Base-by-base conservation (phyloP, 139 green algal species). In the Coelastrella sp. region DNA sequence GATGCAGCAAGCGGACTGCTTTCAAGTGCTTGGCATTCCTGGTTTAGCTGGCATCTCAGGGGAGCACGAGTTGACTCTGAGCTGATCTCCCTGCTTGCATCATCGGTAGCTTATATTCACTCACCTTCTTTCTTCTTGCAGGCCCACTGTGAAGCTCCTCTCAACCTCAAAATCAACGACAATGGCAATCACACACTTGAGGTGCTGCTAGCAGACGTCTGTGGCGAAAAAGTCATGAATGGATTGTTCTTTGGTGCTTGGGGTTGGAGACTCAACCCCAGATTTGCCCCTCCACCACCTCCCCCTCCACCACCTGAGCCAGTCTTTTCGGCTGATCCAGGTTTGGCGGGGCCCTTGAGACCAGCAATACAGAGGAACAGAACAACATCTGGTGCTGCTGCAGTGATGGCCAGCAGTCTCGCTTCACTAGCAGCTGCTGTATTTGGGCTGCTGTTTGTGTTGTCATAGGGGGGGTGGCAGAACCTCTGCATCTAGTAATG, bases 141-240 rank as follows among this genome's bases (percentile, higher is more conserved):
- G 75, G 27, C 82, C 38, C 82, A 87, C 71, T 87, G 82, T 59
- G 82, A 82, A 40, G 73, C 64, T 30, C 82, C 82, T 13, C 41
- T 87, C 17, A 87, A 81, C 59, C 82, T 87, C 30, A 48, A 64
- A 27, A 71, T 87, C 3, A 38, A 38, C 5, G 82, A 87, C 59
- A 75, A 79, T 48, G 71, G 23, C 38, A 87, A 87, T 67, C 82
- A 87, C 82, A 87, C 82, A 5, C 59, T 87, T 8, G 82, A 87
- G 25, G 82, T 87, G 27, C 57, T 74, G 17, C 82, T 87, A 23
- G 35, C 41, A 21, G 82, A 87, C 27, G 82, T 87, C 30, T 87
- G 82, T 40, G 71, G 71, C 0, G 67, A 87, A 17, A n/a, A 50
- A 17, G 69, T 81, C 3, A 57, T 41, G 21, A 87, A 87, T 32